A percentile compares a stretch with the other conserved stretches of the same genome.
Conservation (phyloP, 1,139 yeast species). For the Magnusiomyces clavatus region DNA sequence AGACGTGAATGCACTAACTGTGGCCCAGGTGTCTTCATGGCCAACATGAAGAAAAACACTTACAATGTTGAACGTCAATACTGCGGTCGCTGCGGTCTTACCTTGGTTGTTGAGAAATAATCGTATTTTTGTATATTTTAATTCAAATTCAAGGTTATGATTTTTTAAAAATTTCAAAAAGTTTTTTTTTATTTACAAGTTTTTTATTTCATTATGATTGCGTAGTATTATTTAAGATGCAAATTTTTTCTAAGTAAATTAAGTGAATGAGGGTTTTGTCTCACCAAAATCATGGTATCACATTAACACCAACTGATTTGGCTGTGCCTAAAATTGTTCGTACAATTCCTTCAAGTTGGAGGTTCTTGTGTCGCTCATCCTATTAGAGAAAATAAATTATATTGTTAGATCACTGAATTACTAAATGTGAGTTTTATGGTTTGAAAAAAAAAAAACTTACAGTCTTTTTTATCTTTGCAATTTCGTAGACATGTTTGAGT, state of each 20-base stretch:
- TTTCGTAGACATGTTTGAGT: conserved; percentile 85
- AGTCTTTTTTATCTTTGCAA: conserved; percentile 86
- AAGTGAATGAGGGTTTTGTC: too few relatives aligned
- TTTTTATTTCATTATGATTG: background rate
- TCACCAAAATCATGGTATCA: conserved; percentile 44
- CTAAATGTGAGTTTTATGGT: background rate
- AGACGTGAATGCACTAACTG: conserved; percentile 98
- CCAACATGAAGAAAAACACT: conserved; percentile 93
- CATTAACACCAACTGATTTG: conserved; percentile 75
- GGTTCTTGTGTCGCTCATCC: conserved; percentile 68
- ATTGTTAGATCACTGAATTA: background rate
- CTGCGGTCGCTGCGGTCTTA: conserved; percentile 99
- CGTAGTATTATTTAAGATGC: too few relatives aligned
- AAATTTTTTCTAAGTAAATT: background rate
- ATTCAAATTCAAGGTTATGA: background rate
- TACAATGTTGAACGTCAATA: conserved; percentile 97
- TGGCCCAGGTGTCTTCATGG: conserved; percentile 99
- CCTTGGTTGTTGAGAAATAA: conserved; percentile 34
- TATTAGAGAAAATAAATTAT: conserved; percentile 4
- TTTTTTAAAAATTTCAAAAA: too few relatives aligned
- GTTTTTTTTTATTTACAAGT: background rate
- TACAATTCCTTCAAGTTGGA: conserved; percentile 67
- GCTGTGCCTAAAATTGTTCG: conserved; percentile 85
- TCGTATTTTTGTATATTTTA: background rate
- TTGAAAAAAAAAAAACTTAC: conserved; percentile 15